Evolutionary conservation across 257 asterid species (phyloP), one percentile per base, ranked within the genome.

Genomic region (Avicennia marina): DNA sequence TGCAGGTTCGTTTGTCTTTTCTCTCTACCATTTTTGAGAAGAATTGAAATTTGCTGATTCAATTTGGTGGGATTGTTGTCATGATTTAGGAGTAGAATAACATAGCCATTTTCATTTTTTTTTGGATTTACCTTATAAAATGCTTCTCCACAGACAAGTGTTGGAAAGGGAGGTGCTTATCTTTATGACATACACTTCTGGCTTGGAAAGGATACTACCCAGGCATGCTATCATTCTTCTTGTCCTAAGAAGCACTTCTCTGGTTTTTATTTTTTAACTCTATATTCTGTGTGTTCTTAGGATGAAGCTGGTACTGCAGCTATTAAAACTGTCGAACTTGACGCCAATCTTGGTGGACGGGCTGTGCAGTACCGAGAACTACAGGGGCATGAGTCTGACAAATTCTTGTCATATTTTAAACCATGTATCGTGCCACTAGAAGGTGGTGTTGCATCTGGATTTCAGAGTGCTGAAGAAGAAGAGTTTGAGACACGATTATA

Each of bases 271-370:
- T 45, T 66, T 33, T 10, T 62, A 15, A 50, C 57, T 48, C 15
- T n/a, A 58, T 18, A 32, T 40, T 65, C 38, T 13, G 15, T 3
- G 8, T 44, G 25, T 41, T 60, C 46, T 46, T 70, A 88, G 96
- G 98, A 91, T 66, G 98, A 91, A 81, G 96, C 98, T 51, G 98
- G 98, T 62, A 80, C 95, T 18, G 93, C 96, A 18, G 96, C 96
- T 50, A 83, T 87, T 47, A 91, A 91, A 78, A 81, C 96, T 31
- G 82, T 91, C 51, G 98, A 91, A 64, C 96, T 91, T 31, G 98
- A 91, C 67, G 90, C 86, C 32, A 62, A 78, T 70, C 96, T 87
- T 65, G 96, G 96, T 11, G 94, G 98, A 20, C 93, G 95, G 32
- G 98, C 98, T 34, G 91, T 90, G 65, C 98, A 90, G 76, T 70